A percentile compares a stretch with the other conserved stretches of the same genome.
These are phyloP conservation scores for Exophiala oligosperma DNA, from an alignment of 2,329 filamentous ascomycete genomes.

Conservation along the genomic window DNA sequence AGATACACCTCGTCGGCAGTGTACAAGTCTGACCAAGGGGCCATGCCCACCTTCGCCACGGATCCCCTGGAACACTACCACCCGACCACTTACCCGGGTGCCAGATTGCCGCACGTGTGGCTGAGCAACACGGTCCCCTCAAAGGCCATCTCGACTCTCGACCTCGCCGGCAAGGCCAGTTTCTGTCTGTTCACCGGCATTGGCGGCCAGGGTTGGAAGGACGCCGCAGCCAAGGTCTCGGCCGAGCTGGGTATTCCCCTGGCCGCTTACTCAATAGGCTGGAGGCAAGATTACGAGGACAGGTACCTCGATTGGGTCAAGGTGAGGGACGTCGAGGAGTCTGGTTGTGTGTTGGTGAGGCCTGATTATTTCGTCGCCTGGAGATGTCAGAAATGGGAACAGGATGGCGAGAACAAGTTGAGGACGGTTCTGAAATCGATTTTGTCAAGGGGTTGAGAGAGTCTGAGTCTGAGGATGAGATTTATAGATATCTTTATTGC, in stretches of 20 bases:
- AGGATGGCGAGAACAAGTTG: slow-evolving; percentile 10
- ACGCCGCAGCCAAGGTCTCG: slow-evolving; percentile 45
- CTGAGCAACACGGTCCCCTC: slow-evolving; percentile 51
- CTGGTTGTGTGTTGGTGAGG: slow-evolving; percentile 55
- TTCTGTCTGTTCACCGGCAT: slow-evolving; percentile 56
- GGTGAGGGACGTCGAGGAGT: slow-evolving; percentile 54
- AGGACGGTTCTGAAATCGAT: slow-evolving; percentile 9
- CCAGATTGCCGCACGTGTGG: slow-evolving; percentile 64
- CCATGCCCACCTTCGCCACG: slow-evolving; percentile 23
- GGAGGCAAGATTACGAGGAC: slow-evolving; percentile 60
- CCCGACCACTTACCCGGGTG: slow-evolving; percentile 58
- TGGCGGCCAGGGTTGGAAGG: slow-evolving; percentile 55
- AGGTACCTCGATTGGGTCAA: slow-evolving; percentile 61
- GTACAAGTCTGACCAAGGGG: slow-evolving; percentile 44
- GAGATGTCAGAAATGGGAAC: slow-evolving; percentile 36
- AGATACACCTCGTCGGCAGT: slow-evolving; percentile 48
- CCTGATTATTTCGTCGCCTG: slow-evolving; percentile 62
- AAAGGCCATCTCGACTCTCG: slow-evolving; percentile 55
- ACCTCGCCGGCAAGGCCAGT: slow-evolving; percentile 57
- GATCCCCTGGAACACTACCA: slow-evolving; percentile 47
- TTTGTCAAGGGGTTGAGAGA: slow-evolving; percentile 2
- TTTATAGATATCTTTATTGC: too few relatives aligned
- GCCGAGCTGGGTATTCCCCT: slow-evolving; percentile 48
- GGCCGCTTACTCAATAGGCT: slow-evolving; percentile 55
- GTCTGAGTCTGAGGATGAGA: too few relatives aligned